These are phyloP conservation scores for Fusarium xyrophilum DNA, from an alignment of 2,329 filamentous ascomycete species.

Conservation along the genomic window DNA sequence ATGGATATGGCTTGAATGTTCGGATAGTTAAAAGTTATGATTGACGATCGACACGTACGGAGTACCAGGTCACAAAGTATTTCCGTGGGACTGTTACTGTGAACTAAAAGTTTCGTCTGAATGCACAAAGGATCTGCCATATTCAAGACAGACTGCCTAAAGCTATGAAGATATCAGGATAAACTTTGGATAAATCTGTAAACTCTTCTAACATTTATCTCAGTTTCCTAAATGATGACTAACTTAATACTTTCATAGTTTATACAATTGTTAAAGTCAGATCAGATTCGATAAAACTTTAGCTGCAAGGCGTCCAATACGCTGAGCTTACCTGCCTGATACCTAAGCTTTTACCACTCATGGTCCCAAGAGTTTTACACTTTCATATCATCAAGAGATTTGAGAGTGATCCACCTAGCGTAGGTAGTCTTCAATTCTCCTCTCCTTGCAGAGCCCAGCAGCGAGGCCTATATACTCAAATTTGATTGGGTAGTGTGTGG, in stretches of 20 bases:
- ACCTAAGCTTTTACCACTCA: not conserved
- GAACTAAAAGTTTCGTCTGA: not conserved
- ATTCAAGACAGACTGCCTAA: not conserved
- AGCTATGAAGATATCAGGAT: not conserved
- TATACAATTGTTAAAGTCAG: too few relatives aligned
- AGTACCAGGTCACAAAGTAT: not conserved
- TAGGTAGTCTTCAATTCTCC: too few relatives aligned
- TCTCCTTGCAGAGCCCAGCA: too few relatives aligned
- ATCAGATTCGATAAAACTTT: rapidly evolving
- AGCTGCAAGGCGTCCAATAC: rapidly evolving
- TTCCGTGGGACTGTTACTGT: not conserved
- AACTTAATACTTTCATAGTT: not conserved
- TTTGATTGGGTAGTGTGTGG: too few relatives aligned
- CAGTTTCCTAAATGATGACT: rapidly evolving
- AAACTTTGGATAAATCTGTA: not conserved
- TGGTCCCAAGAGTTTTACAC: too few relatives aligned
- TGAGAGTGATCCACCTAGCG: too few relatives aligned
- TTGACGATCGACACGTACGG: not conserved
- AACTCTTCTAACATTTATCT: not conserved
- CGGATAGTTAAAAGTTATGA: not conserved
- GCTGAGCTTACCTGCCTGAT: rapidly evolving
- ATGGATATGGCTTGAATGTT: conserved; percentile 19
- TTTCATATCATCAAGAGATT: not conserved
- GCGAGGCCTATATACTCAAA: too few relatives aligned
- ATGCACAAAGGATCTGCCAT: too few relatives aligned